phyloP scores from a whole-genome alignment of 2,329 filamentous ascomycete species.

The Sphaceloma murrayae region DNA sequence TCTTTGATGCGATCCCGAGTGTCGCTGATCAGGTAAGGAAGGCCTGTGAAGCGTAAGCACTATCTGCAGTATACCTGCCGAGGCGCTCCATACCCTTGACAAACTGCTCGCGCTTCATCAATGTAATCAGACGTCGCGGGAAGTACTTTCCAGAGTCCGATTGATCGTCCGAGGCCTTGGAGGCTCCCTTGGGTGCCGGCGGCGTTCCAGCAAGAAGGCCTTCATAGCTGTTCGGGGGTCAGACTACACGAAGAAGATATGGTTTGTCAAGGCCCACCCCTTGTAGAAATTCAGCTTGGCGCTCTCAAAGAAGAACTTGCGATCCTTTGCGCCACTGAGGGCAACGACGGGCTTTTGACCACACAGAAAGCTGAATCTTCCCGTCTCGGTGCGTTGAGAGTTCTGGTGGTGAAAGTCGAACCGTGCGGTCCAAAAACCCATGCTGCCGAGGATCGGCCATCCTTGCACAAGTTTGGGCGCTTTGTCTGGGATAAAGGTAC shows the following conservation, averaged over 20 bases:
- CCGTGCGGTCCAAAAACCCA: constrained; percentile 40
- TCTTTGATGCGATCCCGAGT: constrained; percentile 31
- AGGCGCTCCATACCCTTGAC: constrained; percentile 22
- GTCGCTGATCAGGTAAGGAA: constrained; percentile 39
- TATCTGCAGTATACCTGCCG: not conserved
- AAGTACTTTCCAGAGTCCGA: constrained; percentile 23
- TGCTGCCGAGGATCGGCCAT: constrained; percentile 38
- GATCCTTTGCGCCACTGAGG: constrained; percentile 35
- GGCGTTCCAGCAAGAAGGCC: constrained; percentile 24
- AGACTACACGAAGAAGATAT: too few relatives aligned
- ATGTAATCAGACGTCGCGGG: constrained; percentile 25
- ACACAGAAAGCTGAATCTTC: constrained; percentile 43
- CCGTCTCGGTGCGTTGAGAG: constrained; percentile 27
- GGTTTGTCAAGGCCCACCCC: constrained; percentile 29
- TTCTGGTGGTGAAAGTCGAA: constrained; percentile 37
- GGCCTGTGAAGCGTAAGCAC: constrained; percentile 20
- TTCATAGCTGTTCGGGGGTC: constrained; percentile 10
- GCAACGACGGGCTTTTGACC: constrained; percentile 39
- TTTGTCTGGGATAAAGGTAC: constrained; percentile 5
- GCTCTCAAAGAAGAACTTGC: constrained; percentile 39
- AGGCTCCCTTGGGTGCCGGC: constrained; percentile 8
- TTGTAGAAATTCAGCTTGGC: constrained; percentile 37
- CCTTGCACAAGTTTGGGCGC: constrained; percentile 7
- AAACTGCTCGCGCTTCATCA: constrained; percentile 35
- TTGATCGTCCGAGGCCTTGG: constrained; percentile 13